Evolutionary conservation across 2,329 filamentous ascomycete genomes (phyloP), one percentile per base, ranked within the genome.

Genomic region (Esteya vermicola): DNA sequence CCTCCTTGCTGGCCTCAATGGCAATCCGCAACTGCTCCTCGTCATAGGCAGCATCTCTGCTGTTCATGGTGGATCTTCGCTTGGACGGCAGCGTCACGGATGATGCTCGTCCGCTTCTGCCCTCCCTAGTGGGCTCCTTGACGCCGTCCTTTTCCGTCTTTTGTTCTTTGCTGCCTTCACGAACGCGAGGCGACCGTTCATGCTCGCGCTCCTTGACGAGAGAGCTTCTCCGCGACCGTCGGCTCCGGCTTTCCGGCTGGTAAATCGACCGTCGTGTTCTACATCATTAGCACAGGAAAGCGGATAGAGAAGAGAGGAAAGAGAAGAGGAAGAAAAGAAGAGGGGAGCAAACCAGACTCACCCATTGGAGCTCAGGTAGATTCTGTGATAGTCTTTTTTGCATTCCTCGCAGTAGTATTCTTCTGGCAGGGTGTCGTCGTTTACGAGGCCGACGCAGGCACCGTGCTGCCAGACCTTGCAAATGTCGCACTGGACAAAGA

Each of bases 401-500:
- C 91, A 98, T 58, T 85, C 75, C 63, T 98, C 91, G 62, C 91
- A 98, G 56, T 91, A 98, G 64, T 98, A 98, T 59, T 96, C 88
- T 40, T 96, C 89, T 9, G 91, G 91, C 48, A 85, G 89, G 57
- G 82, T 80, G 50, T 84, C 81, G 60, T 94, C 89, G 50, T 91
- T 91, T 65, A 93, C 86, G 54, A 98, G 94, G 45, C 91, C 89
- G 44, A 98, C 89, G 55, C 91, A 98, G 45, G 88, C 89, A 52
- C 91, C 91, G 57, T 98, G 91, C 59, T 98, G 91, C 91, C 89
- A 98, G 47, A 96, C 91, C 57, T 93, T 93, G 68, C 91, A 98
- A 48, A 84, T 70, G 62, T 96, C 91, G 71, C 91, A 98, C 65
- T 96, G 89, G 49, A 98, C 88, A 61, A 95, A 98, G 61, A 96